Evolutionary conservation across 805 yeast species (phyloP), one percentile per base, ranked within the genome.

Genomic region (Tetrapisispora phaffii): DNA sequence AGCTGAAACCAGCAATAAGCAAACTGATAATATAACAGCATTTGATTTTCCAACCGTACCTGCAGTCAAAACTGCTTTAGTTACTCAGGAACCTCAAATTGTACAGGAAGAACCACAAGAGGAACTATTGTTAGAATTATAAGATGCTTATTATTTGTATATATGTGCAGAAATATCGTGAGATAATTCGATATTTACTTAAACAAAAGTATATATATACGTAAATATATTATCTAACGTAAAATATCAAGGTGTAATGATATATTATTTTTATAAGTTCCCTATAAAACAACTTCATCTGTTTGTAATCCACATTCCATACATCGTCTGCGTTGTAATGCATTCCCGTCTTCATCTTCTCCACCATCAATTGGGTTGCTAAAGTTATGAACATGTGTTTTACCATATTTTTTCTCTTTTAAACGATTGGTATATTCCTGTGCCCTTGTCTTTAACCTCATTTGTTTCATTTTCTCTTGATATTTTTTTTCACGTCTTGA

Each of bases 391-490:
- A 66, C 73, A 62, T 89, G 97, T 7, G 75, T 71, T 28, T 73
- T 76, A 8, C 79, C 76, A 44, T 76, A 70, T 49, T 76, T 69
- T 3, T 78, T 78, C 46, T 79, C 76, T 34, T 89, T 72, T 21
- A 83, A 54, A 53, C 76, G 75, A 54, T 88, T 74, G 1, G 95
- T 88, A 57, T 73, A 80, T 58, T 85, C 93, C 60, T 89, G 96
- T 0, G 98, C 97, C 54, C 98, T 73, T 2, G 97, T 84, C 54
- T 84, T 82, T 60, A 84, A 79, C 49, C 97, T 72, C 96, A 93
- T 90, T 55, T 89, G 94, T 53, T 73, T 72, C 58, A 93, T 69
- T 57, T 83, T 80, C n/a, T 74, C 74, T 51, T 84, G 80, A 62
- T 85, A 93, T 62, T 79, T 80, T 56, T 79, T 79, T 50, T 88